Evolutionary conservation across 306 rosid genomes (phyloP), one percentile per base, ranked within the genome.

Genomic region (Rosa lucieae): DNA sequence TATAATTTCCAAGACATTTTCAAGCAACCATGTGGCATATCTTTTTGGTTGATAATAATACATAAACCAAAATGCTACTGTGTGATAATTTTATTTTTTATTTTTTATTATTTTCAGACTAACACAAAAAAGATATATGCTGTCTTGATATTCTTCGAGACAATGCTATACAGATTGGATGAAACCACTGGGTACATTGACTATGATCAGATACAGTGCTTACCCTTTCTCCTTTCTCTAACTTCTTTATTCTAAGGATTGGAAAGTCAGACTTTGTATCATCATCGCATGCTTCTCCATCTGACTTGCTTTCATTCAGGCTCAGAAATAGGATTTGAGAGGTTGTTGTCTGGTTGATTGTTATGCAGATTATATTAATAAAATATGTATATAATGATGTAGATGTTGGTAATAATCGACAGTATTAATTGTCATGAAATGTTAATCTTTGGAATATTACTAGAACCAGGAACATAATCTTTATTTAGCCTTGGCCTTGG

Each of bases 281-380:
- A 47, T 32, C 8, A 1, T 74, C 48, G 3, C 39, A 47, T 77
- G 63, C 80, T 67, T 77, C 15, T 29, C 14, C 44, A 14, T 26
- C 7, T 20, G 8, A 51, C 39, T 37, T 39, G 21, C 14, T 62
- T 77, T 63, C 32, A 42, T 71, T 10, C 1, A 12, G 29, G 13
- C 69, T 40, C 66, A 42, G 43, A 47, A 77, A 46, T 72, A 32
- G 71, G 62, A 63, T 70, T 10, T 52, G 13, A 35, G 35, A 48
- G 40, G 39, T 20, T 23, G 65, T 18, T 8, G 74, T 47, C 72
- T 72, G 17, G 67, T 29, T 61, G 26, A 68, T 37, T 20, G 4
- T 39, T 40, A 3, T 17, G 7, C 8, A 8, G 67, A 40, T 39
- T 58, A 35, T 74, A 56, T 48, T 70, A 10, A n/a, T 59, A 76